phyloP scores from a whole-genome alignment of 768 basidiomycete genomes.

The Mycena metata region DNA sequence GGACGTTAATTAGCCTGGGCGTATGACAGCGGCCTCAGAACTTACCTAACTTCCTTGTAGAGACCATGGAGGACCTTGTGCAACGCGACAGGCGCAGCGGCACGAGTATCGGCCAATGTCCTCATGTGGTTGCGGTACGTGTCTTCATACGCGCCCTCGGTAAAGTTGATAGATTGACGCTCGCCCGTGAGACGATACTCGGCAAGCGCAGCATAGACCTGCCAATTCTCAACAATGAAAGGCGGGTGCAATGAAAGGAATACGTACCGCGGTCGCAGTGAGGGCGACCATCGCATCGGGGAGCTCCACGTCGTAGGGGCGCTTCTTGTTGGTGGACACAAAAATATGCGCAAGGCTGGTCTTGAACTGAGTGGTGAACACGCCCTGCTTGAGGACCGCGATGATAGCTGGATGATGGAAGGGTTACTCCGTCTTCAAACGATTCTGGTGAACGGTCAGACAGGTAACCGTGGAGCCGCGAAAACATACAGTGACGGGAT shows the following conservation, averaged over 20 bases:
- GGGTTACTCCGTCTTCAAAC: constrained; percentile 4
- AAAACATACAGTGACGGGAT: not conserved
- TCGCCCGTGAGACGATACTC: not conserved
- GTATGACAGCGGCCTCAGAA: not conserved
- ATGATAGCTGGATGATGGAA: constrained; percentile 4
- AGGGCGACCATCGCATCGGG: constrained; percentile 13
- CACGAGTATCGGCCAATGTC: not conserved
- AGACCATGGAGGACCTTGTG: not conserved
- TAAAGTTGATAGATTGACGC: not conserved
- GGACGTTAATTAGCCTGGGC: too few species aligned
- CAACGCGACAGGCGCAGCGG: not conserved
- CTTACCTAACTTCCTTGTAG: not conserved
- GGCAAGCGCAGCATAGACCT: not conserved
- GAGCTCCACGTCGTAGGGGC: not conserved
- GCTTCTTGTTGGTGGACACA: not conserved
- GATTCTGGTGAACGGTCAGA: not conserved
- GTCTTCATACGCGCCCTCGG: not conserved
- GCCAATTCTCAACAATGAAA: too few species aligned
- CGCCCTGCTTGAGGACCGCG: constrained; percentile 5
- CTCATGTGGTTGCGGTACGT: not conserved
- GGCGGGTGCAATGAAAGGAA: too few species aligned
- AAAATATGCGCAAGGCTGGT: not conserved
- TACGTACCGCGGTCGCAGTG: not conserved
- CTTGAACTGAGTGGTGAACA: constrained; percentile 6
- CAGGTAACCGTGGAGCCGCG: too few species aligned